Percentiles rank a stretch among this genome's conserved stretches.
These are phyloP conservation scores for Macroventuria anomochaeta DNA, from an alignment of 2,329 filamentous ascomycete species.

Conservation along the genomic window DNA sequence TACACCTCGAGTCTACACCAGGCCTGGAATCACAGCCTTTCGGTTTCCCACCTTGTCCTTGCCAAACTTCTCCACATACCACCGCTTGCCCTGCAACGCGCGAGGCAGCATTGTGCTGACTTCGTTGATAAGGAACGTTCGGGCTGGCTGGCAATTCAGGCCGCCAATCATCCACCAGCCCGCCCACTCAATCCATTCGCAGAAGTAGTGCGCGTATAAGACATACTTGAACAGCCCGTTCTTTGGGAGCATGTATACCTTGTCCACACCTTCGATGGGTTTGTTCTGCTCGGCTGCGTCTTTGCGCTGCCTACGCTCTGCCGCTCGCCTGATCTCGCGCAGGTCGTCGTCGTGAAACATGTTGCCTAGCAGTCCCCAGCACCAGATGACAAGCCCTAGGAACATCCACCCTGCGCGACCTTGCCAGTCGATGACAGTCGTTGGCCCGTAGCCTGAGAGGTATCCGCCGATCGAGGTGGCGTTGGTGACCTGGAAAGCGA, in stretches of 20 bases:
- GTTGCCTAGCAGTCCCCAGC: conserved; percentile 77
- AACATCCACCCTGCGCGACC: conserved; percentile 55
- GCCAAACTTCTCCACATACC: conserved; percentile 91
- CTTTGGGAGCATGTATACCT: conserved; percentile 86
- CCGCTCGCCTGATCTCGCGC: conserved; percentile 80
- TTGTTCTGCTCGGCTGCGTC: conserved; percentile 55
- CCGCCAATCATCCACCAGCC: conserved; percentile 82
- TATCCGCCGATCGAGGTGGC: conserved; percentile 78
- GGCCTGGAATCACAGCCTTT: conserved; percentile 74
- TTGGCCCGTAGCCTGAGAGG: conserved; percentile 80
- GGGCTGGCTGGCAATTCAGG: conserved; percentile 72
- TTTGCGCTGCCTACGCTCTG: conserved; percentile 65
- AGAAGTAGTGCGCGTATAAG: conserved; percentile 92
- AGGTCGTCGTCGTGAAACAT: conserved; percentile 90
- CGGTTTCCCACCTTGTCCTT: conserved; percentile 76
- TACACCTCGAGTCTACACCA: conserved; percentile 50
- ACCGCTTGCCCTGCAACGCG: conserved; percentile 78
- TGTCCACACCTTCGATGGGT: conserved; percentile 65
- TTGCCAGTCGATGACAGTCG: conserved; percentile 62
- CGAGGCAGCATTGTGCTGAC: conserved; percentile 88
- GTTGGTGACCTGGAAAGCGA: conserved; percentile 81
- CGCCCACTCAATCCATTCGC: conserved; percentile 95
- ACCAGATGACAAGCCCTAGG: conserved; percentile 76
- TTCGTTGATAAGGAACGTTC: conserved; percentile 85
- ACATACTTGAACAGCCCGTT: conserved; percentile 82